These are phyloP conservation scores for Chaetomidium leptoderma DNA, from an alignment of 495 filamentous ascomycete species.

Conservation along the genomic window DNA sequence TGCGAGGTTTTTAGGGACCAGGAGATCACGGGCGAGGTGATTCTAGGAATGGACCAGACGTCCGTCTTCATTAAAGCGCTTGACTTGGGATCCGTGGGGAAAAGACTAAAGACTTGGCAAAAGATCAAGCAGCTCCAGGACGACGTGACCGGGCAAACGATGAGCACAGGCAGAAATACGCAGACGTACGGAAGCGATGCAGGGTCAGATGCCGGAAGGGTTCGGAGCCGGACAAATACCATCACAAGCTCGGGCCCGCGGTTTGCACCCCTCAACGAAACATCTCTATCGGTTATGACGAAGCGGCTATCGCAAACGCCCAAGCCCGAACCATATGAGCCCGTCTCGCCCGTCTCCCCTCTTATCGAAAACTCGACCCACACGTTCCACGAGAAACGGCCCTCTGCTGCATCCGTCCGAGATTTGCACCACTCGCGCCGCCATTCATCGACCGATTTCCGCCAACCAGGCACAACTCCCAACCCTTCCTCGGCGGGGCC, in stretches of 20 bases:
- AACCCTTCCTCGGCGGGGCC: slow-evolving; percentile 26
- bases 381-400: slow-evolving; percentile 46
- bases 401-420: slow-evolving; percentile 80
- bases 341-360: slow-evolving; percentile 42
- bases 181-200: slow-evolving; percentile 52
- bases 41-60: slow-evolving; percentile 91
- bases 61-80: slow-evolving; percentile 93
- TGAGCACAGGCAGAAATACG: slow-evolving; percentile 42
- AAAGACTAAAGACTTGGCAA: slow-evolving; percentile 89
- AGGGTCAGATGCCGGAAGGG: slow-evolving; percentile 46
- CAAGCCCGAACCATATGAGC: slow-evolving; percentile 36
- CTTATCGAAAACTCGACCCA: slow-evolving; percentile 54
- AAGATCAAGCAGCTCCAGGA: slow-evolving; percentile 86
- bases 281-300: slow-evolving; percentile 38
- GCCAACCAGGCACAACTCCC: slow-evolving; percentile 35
- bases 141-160: slow-evolving; percentile 54
- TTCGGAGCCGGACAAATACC: slow-evolving; percentile 49
- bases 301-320: slow-evolving; percentile 45
- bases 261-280: slow-evolving; percentile 42
- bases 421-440: slow-evolving; percentile 80
- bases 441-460: slow-evolving; percentile 80
- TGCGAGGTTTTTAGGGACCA: slow-evolving; percentile 94
- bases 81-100: slow-evolving; percentile 85
- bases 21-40: slow-evolving; percentile 89
- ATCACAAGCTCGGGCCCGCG: slow-evolving; percentile 77